Conservation (phyloP, 768 basidiomycete genomes). For the Clathrus columnatus region DNA sequence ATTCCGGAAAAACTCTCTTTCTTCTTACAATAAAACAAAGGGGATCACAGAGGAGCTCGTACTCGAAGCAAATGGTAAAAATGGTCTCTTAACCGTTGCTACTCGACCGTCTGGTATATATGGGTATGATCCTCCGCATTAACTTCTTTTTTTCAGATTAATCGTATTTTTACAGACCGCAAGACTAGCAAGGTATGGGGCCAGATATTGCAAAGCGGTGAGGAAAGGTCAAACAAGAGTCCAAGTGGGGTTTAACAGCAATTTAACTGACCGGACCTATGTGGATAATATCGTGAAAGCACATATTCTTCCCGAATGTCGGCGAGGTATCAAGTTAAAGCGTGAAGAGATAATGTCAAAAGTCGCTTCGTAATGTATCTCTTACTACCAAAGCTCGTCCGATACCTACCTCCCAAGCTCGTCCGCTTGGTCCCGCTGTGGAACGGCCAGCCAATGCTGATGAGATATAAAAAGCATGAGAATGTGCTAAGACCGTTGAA, state of each 20-base stretch:
- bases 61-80: slow-evolving; percentile 77
- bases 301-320: slow-evolving; percentile 74
- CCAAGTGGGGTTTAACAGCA: slow-evolving; percentile 90
- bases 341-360: too few species aligned
- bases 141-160: not conserved
- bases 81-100: slow-evolving; percentile 80
- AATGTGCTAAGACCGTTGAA: slow-evolving; percentile 30
- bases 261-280: slow-evolving; percentile 94
- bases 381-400: slow-evolving; percentile 55
- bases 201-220: slow-evolving; percentile 72
- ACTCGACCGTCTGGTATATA: slow-evolving; percentile 93
- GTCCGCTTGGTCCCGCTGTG: slow-evolving; percentile 77
- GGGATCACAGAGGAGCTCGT: slow-evolving; percentile 79
- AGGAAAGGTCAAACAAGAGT: slow-evolving; percentile 78
- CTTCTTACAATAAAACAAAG: slow-evolving; percentile 93
- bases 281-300: slow-evolving; percentile 93
- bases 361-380: slow-evolving; percentile 52
- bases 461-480: slow-evolving; percentile 48
- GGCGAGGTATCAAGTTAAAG: slow-evolving; percentile 29
- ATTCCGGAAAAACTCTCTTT: slow-evolving; percentile 64
- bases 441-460: slow-evolving; percentile 50
- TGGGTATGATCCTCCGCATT: slow-evolving; percentile 46
- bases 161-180: slow-evolving; percentile 47
- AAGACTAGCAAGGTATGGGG: slow-evolving; percentile 78
- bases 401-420: slow-evolving; percentile 70